Evolutionary conservation across 805 yeast genomes (phyloP).

Genomic region (Candida berthetii): DNA sequence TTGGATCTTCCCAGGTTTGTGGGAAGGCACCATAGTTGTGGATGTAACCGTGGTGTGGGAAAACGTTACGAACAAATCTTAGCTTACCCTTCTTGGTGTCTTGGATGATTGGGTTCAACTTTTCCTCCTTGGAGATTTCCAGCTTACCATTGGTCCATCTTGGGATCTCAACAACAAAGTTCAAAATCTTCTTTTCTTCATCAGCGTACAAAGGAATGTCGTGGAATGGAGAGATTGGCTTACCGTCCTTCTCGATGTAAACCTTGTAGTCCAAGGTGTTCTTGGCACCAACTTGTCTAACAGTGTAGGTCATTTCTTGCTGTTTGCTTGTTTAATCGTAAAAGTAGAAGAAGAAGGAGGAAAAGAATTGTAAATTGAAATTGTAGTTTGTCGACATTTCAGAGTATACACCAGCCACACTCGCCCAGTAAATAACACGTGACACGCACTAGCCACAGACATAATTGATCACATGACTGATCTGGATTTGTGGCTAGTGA

Average conservation of each 20-base stretch:
- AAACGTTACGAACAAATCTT: slow-evolving; percentile 92
- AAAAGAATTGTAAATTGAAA: no score
- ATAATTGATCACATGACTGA: no score
- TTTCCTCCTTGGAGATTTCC: slow-evolving; percentile 82
- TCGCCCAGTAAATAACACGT: no score
- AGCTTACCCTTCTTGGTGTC: slow-evolving; percentile 97
- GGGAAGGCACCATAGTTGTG: slow-evolving; percentile 96
- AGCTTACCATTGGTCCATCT: slow-evolving; percentile 98
- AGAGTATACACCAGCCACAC: no score
- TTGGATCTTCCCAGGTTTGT: slow-evolving; percentile 50
- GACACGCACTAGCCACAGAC: no score
- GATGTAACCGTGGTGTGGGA: slow-evolving; percentile 80
- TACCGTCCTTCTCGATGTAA: slow-evolving; percentile 87
- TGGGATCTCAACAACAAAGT: slow-evolving; percentile 95
- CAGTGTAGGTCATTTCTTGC: slow-evolving; percentile 73
- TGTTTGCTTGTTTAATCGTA: no score
- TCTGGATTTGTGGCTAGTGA: no score
- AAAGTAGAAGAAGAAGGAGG: no score
- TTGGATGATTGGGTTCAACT: slow-evolving; percentile 91
- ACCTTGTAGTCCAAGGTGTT: slow-evolving; percentile 92
- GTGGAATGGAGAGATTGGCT: slow-evolving; percentile 94
- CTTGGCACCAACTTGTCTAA: slow-evolving; percentile 94
- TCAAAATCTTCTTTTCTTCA: slow-evolving; percentile 80
- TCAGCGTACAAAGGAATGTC: slow-evolving; percentile 91
- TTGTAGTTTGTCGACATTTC: no score